Evolutionary conservation across 1,284 basidiomycete genomes (phyloP), one percentile per base, ranked within the genome.

Genomic region (Leccinum colubrinum): DNA sequence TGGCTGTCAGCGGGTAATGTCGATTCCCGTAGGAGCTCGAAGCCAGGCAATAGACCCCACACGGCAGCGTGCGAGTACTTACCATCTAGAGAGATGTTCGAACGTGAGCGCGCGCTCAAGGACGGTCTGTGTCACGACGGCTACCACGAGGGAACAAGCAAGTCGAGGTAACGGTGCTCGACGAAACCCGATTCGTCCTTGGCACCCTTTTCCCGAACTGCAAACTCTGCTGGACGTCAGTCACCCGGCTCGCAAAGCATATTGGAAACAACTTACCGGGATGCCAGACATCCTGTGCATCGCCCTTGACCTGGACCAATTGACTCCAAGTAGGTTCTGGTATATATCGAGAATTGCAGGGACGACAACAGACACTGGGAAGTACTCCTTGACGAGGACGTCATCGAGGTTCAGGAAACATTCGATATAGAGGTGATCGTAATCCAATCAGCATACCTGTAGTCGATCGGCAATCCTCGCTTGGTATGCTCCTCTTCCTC

Each of bases 51-150:
- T 20, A 94, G 78, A 14, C 83, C 81, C 90, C 91, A 95, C 0
- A 95, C 91, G 0, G 93, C 92, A 0, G 93, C 93, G 76, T 95
- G 93, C 7, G 88, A 86, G 72, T 93, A 94, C 72, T 94, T 95
- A 56, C 84, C 83, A 60, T 81, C 90, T 89, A 27, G 27, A 25
- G 6, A 14, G 7, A 41, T 3, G 3, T 33, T 17, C 6, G 7
- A 46, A 62, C 0, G 5, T 70, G 33, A 56, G 55, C 33, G 25
- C 25, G 25, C 51, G 14, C 30, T 5, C 6, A 30, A 30, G 9
- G 12, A 63, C 27, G 2, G 27, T 27, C 27, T 27, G 27, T 3
- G 27, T 27, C 27, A 27, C 27, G 27, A 3, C 27, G 27, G 2
- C 2, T 27, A 27, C 27, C 27, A 27, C 27, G 27, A 27, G 27